Conservation (phyloP, 2,329 filamentous ascomycete species). For the Penicillium sp. region DNA sequence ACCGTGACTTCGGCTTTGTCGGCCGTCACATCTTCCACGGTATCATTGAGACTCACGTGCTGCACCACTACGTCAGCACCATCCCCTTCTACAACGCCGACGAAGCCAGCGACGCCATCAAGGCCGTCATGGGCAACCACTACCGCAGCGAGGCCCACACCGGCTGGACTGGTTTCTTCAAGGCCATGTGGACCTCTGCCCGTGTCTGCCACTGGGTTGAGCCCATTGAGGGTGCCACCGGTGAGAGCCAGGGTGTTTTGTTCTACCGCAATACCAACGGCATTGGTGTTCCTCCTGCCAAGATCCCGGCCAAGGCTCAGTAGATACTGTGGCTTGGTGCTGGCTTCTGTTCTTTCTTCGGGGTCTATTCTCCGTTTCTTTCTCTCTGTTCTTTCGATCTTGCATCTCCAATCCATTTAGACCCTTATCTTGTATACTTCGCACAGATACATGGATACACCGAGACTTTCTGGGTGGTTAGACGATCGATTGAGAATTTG, state of each 20-base stretch:
- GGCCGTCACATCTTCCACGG: constrained; percentile 87
- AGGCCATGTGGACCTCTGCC: constrained; percentile 73
- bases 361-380: background rate
- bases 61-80: constrained; percentile 93
- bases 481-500: constrained; percentile 1
- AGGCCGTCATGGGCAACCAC: constrained; percentile 89
- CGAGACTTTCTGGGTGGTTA: background rate
- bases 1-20: constrained; percentile 95
- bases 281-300: constrained; percentile 60
- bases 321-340: background rate
- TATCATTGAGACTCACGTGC: constrained; percentile 95
- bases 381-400: background rate
- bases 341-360: background rate
- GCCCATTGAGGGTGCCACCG: constrained; percentile 74
- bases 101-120: constrained; percentile 90
- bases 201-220: constrained; percentile 97
- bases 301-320: constrained; percentile 31
- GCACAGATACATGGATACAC: constrained; percentile 1
- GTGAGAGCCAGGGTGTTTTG: constrained; percentile 75
- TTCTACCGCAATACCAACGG: constrained; percentile 97
- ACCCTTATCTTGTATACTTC: constrained; percentile 2
- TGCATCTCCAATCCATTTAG: background rate
- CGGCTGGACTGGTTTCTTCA: constrained; percentile 78
- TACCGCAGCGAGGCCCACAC: constrained; percentile 79
- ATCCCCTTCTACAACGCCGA: constrained; percentile 98